Conservation (phyloP, 768 basidiomycete species). For the Hypholoma sublateritium region DNA sequence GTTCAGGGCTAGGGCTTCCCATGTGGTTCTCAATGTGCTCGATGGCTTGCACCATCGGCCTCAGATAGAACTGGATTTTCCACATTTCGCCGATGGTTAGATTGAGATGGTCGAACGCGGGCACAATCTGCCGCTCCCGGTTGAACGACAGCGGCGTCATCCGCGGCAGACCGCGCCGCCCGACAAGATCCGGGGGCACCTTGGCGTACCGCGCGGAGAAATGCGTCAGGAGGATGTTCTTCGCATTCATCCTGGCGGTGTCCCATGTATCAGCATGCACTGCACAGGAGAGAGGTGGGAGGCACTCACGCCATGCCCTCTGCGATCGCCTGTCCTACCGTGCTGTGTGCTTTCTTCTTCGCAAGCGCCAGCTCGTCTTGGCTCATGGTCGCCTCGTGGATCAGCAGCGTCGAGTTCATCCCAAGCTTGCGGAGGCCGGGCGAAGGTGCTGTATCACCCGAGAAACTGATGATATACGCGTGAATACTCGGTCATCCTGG, state of each 20-base stretch:
- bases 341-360: slow-evolving; percentile 78
- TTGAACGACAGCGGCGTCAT: slow-evolving; percentile 9
- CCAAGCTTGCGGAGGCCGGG: slow-evolving; percentile 67
- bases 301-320: slow-evolving; percentile 63
- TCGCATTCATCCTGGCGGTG: slow-evolving; percentile 72
- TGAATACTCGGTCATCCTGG: slow-evolving; percentile 10
- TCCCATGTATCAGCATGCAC: neutral
- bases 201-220: slow-evolving; percentile 95
- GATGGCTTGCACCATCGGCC: slow-evolving; percentile 66
- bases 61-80: slow-evolving; percentile 78
- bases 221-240: slow-evolving; percentile 88
- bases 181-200: slow-evolving; percentile 57
- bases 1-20: neutral
- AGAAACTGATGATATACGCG: slow-evolving; percentile 57
- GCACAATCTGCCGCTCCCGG: slow-evolving; percentile 52
- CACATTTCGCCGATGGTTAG: slow-evolving; percentile 79
- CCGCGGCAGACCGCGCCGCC: slow-evolving; percentile 8
- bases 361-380: slow-evolving; percentile 82
- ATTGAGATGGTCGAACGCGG: slow-evolving; percentile 81
- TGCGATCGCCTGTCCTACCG: slow-evolving; percentile 83
- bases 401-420: slow-evolving; percentile 69
- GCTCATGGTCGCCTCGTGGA: slow-evolving; percentile 93
- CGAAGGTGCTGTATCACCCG: slow-evolving; percentile 87
- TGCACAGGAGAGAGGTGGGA: slow-evolving; percentile 3
- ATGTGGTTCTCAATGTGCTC: slow-evolving; percentile 39